These are phyloP conservation scores for Colletotrichum trifolii DNA, from an alignment of 2,329 filamentous ascomycete genomes.

Conservation along the genomic window DNA sequence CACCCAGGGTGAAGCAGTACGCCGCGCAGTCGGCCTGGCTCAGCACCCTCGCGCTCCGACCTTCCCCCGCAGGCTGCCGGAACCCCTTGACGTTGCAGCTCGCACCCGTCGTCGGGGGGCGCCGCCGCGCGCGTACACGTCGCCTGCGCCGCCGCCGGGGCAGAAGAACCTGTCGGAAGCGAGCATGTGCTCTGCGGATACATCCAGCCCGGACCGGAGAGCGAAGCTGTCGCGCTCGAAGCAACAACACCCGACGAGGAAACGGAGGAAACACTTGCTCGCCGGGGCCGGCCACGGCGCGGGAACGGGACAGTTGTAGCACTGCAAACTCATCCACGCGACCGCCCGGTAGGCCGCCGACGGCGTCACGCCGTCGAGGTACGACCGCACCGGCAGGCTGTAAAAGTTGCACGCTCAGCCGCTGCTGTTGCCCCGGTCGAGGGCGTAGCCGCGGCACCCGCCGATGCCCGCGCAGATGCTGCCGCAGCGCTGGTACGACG, in stretches of 20 bases:
- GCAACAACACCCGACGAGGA: neutral
- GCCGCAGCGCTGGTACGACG: constrained; percentile 18
- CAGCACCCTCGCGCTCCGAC: neutral
- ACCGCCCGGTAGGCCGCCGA: constrained; percentile 7
- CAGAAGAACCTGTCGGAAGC: neutral
- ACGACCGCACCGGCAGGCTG: neutral
- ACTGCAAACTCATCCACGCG: constrained; percentile 24
- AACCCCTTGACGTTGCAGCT: constrained; percentile 23
- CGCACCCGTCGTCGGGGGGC: neutral
- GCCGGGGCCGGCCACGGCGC: neutral
- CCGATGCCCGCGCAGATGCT: constrained; percentile 13
- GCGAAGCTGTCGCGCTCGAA: neutral
- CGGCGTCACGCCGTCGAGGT: neutral
- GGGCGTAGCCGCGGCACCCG: constrained; percentile 25
- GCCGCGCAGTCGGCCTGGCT: constrained; percentile 13
- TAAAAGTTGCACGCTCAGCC: constrained; percentile 23
- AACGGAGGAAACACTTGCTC: neutral
- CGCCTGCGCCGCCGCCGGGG: neutral
- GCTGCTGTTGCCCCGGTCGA: constrained; percentile 12
- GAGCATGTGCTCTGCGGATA: neutral
- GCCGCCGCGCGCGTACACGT: neutral
- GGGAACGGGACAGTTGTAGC: constrained; percentile 19
- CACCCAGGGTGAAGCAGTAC: constrained; percentile 1
- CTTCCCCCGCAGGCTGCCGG: constrained; percentile 2
- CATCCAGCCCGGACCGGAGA: neutral